Evolutionary conservation across 2,329 filamentous ascomycete genomes (phyloP), one percentile per base, ranked within the genome.

Genomic region (Cytospora schulzeri): DNA sequence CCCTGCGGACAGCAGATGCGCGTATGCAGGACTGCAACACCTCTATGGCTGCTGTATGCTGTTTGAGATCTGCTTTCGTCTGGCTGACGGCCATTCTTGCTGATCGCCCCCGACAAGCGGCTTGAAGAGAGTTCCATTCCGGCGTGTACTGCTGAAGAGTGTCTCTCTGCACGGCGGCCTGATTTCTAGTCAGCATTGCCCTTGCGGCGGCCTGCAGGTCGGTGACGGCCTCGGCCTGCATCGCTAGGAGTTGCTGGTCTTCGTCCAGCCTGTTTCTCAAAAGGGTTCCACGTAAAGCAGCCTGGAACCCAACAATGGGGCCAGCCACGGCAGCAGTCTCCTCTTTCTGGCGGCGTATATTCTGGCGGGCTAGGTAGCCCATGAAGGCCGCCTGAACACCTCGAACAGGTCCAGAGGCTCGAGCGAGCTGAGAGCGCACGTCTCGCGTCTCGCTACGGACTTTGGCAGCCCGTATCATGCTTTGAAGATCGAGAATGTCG

Each of bases 401-500:
- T 52, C 84, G 81, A 63, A 93, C 83, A 57, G 88, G 86, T 61
- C 86, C 85, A 68, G 83, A 84, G 60, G 84, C 88, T 66, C 82
- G 80, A 68, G 83, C 81, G 71, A 93, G 83, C 71, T 89, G 83
- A 72, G 81, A 82, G 74, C 75, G 81, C 69, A 81, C 77, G 68
- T 84, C 78, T 72, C 79, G 80, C 76, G 88, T 80, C 78, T 88
- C 79, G 68, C 83, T 76, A 67, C 87, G 85, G 68, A 81, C 83
- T 73, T 88, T 91, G 65, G 84, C 84, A 26, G 89, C 91, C 71
- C 91, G 83, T 73, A 92, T 85, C 55, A 96, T 81, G 74, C 88
- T 96, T 76, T 99, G 95, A 15, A 99, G 80, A 71, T 88, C 87
- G 66, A 95, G 77, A 54, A 98, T 84, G 66, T 92, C 85, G 7